Base-by-base conservation (phyloP, 2,329 filamentous ascomycete species). In the Neonectria magnoliae region DNA sequence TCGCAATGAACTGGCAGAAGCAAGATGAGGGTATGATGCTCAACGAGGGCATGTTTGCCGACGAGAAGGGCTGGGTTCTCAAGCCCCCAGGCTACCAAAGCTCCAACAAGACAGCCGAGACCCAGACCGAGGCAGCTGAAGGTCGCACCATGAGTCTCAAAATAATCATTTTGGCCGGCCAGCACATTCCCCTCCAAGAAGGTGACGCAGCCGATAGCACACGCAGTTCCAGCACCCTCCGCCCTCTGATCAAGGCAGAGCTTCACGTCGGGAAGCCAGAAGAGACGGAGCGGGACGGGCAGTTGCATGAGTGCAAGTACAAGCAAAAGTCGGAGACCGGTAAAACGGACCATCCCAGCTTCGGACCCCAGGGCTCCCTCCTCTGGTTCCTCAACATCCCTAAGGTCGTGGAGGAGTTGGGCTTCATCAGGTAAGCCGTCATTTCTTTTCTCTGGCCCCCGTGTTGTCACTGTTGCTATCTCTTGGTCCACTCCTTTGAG, bases 1-100 rank as follows among this genome's bases (percentile, higher is more conserved):
- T 93, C 5, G 95, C 96, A 18, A 87, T 98, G 78, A 99, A 99
- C 78, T 98, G 96, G 95, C 96, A 99, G 79, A 95, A 91, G 3
- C 91, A 94, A 71, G 95, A 98, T 76, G 89, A 96, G 61, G 93
- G 93, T 47, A 97, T 98, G 88, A 97, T 98, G 84, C 88, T 99
- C 76, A 98, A 98, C 76, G 92, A 97, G 74, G 96, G 92, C 76
- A 98, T 99, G 96, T 99, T 98, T 77, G 93, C 93, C 38, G 92
- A 89, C 10, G 91, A 92, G 55, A 82, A 87, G 45, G 94, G 95
- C 44, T 98, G 93, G 92, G 88, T 94, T 2, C 84, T 96, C 66
- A 98, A 98, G 79, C 94, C 94, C 0, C 77, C 85, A 33, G 91
- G 91, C 16, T 96, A 94, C 77, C 90, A 89, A 64, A 83, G 82